Base-by-base conservation (phyloP, 345 rosid genomes). In the Eutrema yunnanense region DNA sequence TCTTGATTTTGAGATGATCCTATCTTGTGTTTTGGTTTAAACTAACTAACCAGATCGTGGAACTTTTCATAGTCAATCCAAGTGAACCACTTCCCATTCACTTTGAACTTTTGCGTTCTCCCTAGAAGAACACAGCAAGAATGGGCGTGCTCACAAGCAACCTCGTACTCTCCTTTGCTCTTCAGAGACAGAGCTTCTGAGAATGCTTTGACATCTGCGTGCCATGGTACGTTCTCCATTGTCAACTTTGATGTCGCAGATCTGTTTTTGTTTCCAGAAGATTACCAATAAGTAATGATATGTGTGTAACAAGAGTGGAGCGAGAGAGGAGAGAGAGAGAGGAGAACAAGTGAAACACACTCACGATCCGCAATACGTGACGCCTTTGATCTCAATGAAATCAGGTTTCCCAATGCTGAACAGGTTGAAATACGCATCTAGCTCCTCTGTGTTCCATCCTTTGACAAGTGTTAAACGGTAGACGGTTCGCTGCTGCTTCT, bases 161-260 rank as follows among this genome's bases (percentile, higher is more conserved):
- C 94, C 78, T 92, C 96, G 57, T 95, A 95, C 71, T 85, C 84
- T 32, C 97, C 98, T 10, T 81, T 70, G 75, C 96, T 92, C 76
- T 79, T 95, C 63, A 58, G 40, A 64, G 97, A 82, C 51, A 92
- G 80, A 52, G 94, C 92, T 81, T 95, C 98, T 13, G 99, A 95
- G 74, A 95, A 95, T 56, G 84, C 85, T 80, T 81, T 95, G 50
- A 95, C 99, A 56, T 94, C 98, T 9, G 92, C 54, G 71, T 92
- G 99, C 98, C 99, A 95, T 0, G 97, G 99, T 29, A 92, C 97
- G 80, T 95, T 95, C 81, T 92, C 97, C 99, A 92, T 95, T 4
- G 96, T 92, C 86, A 95, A 73, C 81, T 92, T 95, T 70, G 99
- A 95, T 40, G 98, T 90, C 26, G 98, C 90, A 69, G 99, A 84